Percentiles rank a stretch among this genome's conserved stretches.
phyloP scores from a whole-genome alignment of 108 stramenopile genomes.

The Nannochloropsis salina region DNA sequence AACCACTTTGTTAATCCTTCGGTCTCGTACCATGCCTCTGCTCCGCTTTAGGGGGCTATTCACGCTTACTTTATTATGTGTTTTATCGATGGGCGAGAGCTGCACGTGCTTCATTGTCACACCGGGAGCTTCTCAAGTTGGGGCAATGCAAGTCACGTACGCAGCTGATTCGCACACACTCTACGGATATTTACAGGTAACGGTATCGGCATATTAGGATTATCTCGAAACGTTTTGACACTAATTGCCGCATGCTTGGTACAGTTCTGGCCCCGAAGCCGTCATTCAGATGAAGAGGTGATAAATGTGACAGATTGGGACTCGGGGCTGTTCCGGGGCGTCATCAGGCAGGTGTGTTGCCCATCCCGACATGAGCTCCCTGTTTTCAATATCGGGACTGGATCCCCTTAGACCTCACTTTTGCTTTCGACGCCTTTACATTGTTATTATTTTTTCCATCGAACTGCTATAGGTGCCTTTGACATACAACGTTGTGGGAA shows the following conservation, averaged over 20 bases:
- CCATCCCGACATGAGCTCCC: not conserved
- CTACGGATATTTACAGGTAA: slow-evolving; percentile 9
- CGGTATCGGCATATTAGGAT: not conserved
- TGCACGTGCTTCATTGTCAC: slow-evolving; percentile 66
- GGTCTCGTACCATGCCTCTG: too few relatives aligned
- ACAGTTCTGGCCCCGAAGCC: slow-evolving; percentile 60
- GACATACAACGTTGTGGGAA: slow-evolving; percentile 71
- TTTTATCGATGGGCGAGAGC: slow-evolving; percentile 29
- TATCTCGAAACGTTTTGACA: not conserved
- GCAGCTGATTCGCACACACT: slow-evolving; percentile 53
- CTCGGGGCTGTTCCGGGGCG: slow-evolving; percentile 59
- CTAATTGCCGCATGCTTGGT: not conserved
- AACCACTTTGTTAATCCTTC: too few relatives aligned
- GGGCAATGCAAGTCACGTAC: slow-evolving; percentile 60
- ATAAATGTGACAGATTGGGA: slow-evolving; percentile 65
- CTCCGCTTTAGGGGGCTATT: too few relatives aligned
- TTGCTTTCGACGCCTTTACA: not conserved
- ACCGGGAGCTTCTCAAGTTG: slow-evolving; percentile 60
- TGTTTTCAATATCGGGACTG: too few relatives aligned
- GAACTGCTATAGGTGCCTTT: not conserved
- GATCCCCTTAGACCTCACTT: not conserved
- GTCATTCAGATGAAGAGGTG: slow-evolving; percentile 24
- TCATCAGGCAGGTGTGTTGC: slow-evolving; percentile 53
- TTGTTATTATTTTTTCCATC: too few relatives aligned
- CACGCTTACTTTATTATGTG: too few relatives aligned